phyloP scores from a whole-genome alignment of 805 yeast species.

The Sungouiozyma ichnusensis region DNA sequence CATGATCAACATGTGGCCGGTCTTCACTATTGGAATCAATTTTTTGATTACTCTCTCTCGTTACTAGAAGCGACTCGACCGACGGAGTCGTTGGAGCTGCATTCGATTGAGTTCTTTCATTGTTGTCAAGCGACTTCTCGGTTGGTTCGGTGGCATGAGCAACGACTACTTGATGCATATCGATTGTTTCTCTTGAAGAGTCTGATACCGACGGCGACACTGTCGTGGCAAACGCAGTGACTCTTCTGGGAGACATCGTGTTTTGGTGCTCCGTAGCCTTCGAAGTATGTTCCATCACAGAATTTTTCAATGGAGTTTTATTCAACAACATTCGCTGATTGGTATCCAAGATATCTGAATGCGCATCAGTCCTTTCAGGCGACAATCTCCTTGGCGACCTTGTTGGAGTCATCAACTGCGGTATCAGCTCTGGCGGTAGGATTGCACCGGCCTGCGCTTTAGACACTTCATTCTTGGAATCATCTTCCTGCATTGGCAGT shows the following conservation, averaged over 20 bases:
- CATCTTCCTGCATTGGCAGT: conserved; percentile 5
- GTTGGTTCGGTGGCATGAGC: not conserved
- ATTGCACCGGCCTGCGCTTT: conserved; percentile 5
- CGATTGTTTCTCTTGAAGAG: not conserved
- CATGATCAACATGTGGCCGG: too few relatives aligned
- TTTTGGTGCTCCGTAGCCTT: not conserved
- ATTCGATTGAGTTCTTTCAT: too few relatives aligned
- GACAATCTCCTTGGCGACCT: conserved; percentile 13
- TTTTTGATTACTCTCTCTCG: too few relatives aligned
- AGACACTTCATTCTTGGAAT: conserved; percentile 12
- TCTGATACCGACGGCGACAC: not conserved
- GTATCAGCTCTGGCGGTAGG: not conserved
- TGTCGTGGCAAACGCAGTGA: not conserved
- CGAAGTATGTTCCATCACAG: conserved; percentile 6
- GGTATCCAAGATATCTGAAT: conserved; percentile 1
- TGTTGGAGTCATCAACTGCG: conserved; percentile 7
- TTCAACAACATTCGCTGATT: conserved; percentile 2
- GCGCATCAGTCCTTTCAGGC: conserved; percentile 3
- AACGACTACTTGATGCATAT: not conserved
- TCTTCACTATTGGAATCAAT: too few relatives aligned
- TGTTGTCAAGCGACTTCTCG: too few relatives aligned
- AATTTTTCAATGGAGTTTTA: conserved; percentile 3
- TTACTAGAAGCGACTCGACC: too few relatives aligned
- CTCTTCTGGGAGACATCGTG: not conserved
- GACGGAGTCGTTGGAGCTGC: too few relatives aligned